Conservation (phyloP, 305 asterid species). For the Nicotiana rustica region DNA sequence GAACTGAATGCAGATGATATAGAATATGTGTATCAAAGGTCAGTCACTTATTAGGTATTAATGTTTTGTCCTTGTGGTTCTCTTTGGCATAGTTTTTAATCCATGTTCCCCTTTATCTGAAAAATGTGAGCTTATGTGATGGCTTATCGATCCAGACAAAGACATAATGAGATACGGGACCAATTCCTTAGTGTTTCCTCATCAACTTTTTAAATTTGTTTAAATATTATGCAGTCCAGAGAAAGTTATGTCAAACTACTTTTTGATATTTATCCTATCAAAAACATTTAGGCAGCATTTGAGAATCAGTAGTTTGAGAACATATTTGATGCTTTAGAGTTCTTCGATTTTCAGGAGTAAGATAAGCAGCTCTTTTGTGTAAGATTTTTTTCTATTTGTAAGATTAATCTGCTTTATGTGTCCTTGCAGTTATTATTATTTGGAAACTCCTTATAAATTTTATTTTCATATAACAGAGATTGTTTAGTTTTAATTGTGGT, state of each 20-base stretch:
- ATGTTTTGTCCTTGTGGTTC: constrained; percentile 7
- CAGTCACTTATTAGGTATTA: constrained; percentile 19
- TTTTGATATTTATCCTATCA: constrained; percentile 16
- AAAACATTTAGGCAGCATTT: neutral
- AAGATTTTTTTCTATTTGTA: neutral
- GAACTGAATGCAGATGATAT: constrained; percentile 96
- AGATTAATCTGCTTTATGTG: too few species aligned
- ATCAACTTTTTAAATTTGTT: neutral
- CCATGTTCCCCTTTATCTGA: constrained; percentile 17
- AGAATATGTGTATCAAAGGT: constrained; percentile 94
- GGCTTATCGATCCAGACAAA: neutral
- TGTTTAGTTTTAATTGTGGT: neutral
- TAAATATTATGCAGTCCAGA: neutral
- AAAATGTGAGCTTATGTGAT: constrained; percentile 1
- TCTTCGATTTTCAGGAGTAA: neutral
- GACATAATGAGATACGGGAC: neutral
- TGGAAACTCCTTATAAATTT: neutral
- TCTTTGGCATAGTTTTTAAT: constrained; percentile 11
- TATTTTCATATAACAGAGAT: neutral
- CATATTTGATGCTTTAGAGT: neutral
- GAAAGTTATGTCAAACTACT: neutral
- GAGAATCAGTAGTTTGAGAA: neutral
- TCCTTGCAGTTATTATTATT: neutral
- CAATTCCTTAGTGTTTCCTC: constrained; percentile 16
- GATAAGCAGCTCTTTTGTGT: neutral